Base-by-base conservation (phyloP, 768 basidiomycete genomes). In the Mycena alexandri region DNA sequence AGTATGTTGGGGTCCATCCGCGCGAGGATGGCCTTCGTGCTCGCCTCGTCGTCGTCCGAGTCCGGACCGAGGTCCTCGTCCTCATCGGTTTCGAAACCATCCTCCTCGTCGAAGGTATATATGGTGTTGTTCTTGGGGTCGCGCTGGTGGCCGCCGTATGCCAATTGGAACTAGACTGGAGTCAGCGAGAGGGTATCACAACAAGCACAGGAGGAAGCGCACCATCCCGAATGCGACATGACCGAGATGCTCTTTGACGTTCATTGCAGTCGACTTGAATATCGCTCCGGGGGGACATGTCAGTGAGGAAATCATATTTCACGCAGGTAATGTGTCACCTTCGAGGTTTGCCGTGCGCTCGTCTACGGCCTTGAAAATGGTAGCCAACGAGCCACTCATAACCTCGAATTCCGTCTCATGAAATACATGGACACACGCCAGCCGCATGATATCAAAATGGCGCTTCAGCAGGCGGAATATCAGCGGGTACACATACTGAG, bases 221-320 rank as follows among this genome's bases (percentile, higher is more conserved):
- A 70, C 69, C 69, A 71, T 71, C 24, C 69, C 69, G 21, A 71
- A 71, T 6, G 65, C 69, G 24, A 71, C 54, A 4, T 48, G 19
- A 2, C 51, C 57, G 7, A 70, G 55, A n/a, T 58, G 50, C 11
- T 64, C 69, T 29, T 7, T 51, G 6, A 59, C 65, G 17, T 71
- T 33, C 12, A 19, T 11, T 5, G 56, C 25, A 34, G 44, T 61
- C 42, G 65, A 48, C 41, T 63, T 59, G 33, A 63, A 55, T 10
- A 71, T 48, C 8, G 41, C 65, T 70, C 47, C 36, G 24, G 11
- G 43, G 8, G 24, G 8, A 48, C 6, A 19, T 1, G 12, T 46
- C 36, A 56, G 44, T 13, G 46, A 29, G 8, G 5, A 16, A 19
- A 46, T 1, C 29, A n/a, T 22, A 13, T n/a, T 9, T 44, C 38